Base-by-base conservation (phyloP, 768 basidiomycete genomes). In the Calvatia gigantea region DNA sequence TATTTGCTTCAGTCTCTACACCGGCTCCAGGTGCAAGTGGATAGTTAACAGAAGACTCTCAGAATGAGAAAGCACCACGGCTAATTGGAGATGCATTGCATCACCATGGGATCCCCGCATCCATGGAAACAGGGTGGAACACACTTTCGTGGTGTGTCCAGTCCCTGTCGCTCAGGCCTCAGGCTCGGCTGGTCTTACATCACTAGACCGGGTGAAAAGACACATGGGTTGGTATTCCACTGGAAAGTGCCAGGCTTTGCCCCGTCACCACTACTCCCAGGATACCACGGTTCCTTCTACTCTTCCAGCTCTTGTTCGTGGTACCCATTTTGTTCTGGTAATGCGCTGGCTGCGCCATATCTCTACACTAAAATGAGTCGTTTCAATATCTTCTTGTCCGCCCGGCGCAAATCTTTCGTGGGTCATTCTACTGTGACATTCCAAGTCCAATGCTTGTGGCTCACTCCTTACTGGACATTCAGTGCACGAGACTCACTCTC, bases 401-500 rank as follows among this genome's bases (percentile, higher is more conserved):
- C 60, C 43, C 63, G 59, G 56, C 59, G 65, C 21, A 70, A 67
- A 46, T 54, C 69, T 31, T 48, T 69, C 53, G 71, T 73, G 48
- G 33, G 68, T 62, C n/a, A n/a, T 47, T 6, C 54, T 23, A 21
- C 41, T 39, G 11, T 21, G 11, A 14, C 41, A 29, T 19, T 39
- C 9, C 15, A 1, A 38, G 29, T 45, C 12, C 14, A 7, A 28
- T 19, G 9, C 25, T 46, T 7, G 12, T 39, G 17, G 17, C 31
- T 46, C 14, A 35, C 15, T 39, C n/a, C n/a, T 17, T 37, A 23
- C 46, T 25, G 14, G 32, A 27, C 39, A 12, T 29, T 19, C 46
- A 83, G 82, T 78, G 75, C 59, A 65, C 73, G 29, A 72, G 78
- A 57, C 70, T 81, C 48, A 82, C 78, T 6, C 62, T 79, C 32